A percentile compares a stretch with the other conserved stretches of the same genome.
Conservation (phyloP, 495 filamentous ascomycete species). For the Filosporella fistucella region DNA sequence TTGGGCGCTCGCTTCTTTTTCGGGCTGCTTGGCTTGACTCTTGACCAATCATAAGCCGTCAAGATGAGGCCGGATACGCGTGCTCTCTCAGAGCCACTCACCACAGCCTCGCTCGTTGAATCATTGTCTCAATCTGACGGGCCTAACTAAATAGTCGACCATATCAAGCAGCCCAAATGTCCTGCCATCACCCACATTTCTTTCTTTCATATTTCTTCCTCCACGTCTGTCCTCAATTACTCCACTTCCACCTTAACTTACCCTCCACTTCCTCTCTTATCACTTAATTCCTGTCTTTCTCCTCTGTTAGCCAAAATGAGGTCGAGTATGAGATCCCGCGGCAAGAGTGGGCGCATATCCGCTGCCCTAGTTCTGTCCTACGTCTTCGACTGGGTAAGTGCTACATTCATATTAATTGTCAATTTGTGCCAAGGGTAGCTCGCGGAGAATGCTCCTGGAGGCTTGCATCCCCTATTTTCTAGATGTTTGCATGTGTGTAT, state of each 20-base stretch:
- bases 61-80: neutral
- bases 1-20: neutral
- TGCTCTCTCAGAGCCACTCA: neutral
- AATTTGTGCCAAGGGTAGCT: no score
- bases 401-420: no score
- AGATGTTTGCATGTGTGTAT: no score
- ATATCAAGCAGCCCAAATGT: no score
- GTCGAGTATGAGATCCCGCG: slow-evolving; percentile 8
- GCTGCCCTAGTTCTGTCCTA: slow-evolving; percentile 33
- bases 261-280: neutral
- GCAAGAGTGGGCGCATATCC: slow-evolving; percentile 16
- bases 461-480: no score
- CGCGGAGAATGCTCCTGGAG: no score
- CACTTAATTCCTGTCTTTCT: no score
- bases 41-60: neutral
- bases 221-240: neutral
- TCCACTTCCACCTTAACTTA: neutral
- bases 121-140: no score
- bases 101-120: no score
- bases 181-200: no score
- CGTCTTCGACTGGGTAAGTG: slow-evolving; percentile 66
- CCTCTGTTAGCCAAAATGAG: slow-evolving; percentile 4
- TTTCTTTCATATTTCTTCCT: no score
- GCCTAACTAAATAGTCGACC: no score
- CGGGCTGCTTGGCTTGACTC: neutral